Evolutionary conservation across 164 flowering plant species (phyloP).

Genomic region (Chimonanthus salicifolius): DNA sequence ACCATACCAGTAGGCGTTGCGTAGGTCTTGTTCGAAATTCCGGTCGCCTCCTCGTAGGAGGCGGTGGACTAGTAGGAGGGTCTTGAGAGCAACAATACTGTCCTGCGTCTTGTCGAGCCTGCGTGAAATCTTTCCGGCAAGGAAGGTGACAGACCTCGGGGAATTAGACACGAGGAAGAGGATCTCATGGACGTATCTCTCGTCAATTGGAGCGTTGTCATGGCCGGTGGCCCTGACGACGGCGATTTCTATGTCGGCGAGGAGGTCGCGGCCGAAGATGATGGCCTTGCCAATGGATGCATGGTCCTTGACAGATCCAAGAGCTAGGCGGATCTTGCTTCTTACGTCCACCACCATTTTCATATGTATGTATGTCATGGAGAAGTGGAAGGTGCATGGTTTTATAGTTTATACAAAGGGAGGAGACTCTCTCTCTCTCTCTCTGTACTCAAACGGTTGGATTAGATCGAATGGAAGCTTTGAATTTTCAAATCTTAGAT

Average conservation of each 20-base stretch:
- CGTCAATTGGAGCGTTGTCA: slow-evolving; percentile 47
- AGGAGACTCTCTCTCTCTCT: neutral
- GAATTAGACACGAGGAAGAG: slow-evolving; percentile 61
- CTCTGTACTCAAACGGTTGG: neutral
- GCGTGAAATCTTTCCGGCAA: slow-evolving; percentile 40
- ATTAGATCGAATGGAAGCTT: neutral
- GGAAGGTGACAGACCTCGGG: slow-evolving; percentile 42
- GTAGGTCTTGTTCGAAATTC: slow-evolving; percentile 48
- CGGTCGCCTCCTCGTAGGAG: slow-evolving; percentile 61
- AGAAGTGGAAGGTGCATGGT: neutral
- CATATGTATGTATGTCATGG: neutral
- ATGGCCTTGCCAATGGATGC: slow-evolving; percentile 65
- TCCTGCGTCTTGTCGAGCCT: slow-evolving; percentile 54
- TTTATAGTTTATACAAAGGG: slow-evolving; percentile 7
- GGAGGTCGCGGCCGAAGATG: slow-evolving; percentile 31
- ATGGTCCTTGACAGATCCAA: slow-evolving; percentile 66
- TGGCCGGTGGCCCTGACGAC: slow-evolving; percentile 67
- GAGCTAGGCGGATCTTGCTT: slow-evolving; percentile 43
- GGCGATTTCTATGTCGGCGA: slow-evolving; percentile 54
- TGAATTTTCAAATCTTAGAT: neutral
- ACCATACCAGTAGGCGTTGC: slow-evolving; percentile 27
- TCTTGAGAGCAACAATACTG: slow-evolving; percentile 58
- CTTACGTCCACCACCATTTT: slow-evolving; percentile 25
- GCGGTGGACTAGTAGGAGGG: slow-evolving; percentile 54
- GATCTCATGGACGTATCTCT: slow-evolving; percentile 56